Evolutionary conservation across 1,139 yeast genomes (phyloP), one percentile per base, ranked within the genome.

Genomic region (Pichia inconspicua): DNA sequence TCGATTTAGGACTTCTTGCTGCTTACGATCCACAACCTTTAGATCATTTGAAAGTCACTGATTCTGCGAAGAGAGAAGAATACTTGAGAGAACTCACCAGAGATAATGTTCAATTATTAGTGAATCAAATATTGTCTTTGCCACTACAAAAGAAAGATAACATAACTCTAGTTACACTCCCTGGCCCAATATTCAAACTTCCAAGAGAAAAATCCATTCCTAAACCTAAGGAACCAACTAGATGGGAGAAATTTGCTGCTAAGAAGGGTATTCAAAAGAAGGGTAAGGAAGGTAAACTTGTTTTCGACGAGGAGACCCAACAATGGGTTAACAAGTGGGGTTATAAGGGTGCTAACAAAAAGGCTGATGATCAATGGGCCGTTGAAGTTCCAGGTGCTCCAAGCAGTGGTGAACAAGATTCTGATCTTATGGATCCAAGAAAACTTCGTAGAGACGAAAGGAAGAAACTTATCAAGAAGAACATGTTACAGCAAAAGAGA

Each of bases 301-400:
- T 87, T 2, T 94, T 72, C 61, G 96, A 92, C 66, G 97, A 94
- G 67, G 94, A 77, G 42, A 70, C 78, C 30, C 92, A 92, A 46
- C 90, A 89, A 68, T 94, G 98, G 98, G 96, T 84, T 52, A 94
- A 95, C 59, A 90, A 89, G 68, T 94, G 98, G 98, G 99, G 99
- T 52, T 92, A 84, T 72, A 83, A 85, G 58, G 98, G 98, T 62
- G 79, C 80, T 67, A 92, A 92, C 69, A 92, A 92, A 71, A 79
- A 82, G 50, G 64, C 82, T 59, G 97, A 92, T 63, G 72, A 77
- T 64, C 97, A 92, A 69, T 92, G 98, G 98, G 75, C 89, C 65
- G 97, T 92, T 49, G 99, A 94, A 68, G 84, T 92, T 53, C 87
- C 88, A 51, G 75, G 81, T 58, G 77, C 78, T 61, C 75, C 70